phyloP scores from a whole-genome alignment of 208 protist species.

The Plasmodiophora brassicae region DNA sequence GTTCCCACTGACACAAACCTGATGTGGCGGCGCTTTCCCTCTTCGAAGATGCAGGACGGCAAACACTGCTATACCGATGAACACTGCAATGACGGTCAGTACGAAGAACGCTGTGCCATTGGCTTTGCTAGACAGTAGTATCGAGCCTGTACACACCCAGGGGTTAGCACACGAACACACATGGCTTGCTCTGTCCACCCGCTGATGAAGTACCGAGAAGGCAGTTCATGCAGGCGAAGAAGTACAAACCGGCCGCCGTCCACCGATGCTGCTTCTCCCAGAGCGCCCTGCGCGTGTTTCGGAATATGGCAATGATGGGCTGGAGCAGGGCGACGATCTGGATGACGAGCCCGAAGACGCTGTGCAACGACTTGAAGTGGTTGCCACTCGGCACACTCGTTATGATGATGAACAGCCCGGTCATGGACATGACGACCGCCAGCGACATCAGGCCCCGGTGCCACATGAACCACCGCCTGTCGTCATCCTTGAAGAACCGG shows the following conservation, averaged over 20 bases:
- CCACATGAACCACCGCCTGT: background rate
- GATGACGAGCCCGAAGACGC: background rate
- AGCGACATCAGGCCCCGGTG: background rate
- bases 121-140: too few species aligned
- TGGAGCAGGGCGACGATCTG: background rate
- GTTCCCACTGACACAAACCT: too few species aligned
- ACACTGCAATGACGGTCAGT: too few species aligned
- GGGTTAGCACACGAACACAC: too few species aligned
- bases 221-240: background rate
- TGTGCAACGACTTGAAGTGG: background rate
- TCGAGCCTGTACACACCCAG: too few species aligned
- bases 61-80: too few species aligned
- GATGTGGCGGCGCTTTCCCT: too few species aligned
- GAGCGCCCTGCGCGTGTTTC: background rate
- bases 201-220: too few species aligned
- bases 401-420: background rate
- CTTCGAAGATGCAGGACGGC: too few species aligned
- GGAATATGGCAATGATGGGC: background rate
- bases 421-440: background rate
- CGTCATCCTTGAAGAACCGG: slow-evolving; percentile 4
- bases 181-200: too few species aligned
- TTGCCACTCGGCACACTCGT: background rate
- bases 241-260: background rate
- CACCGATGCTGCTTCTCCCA: background rate
- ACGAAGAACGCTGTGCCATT: too few species aligned